Evolutionary conservation across 2,329 filamentous ascomycete genomes (phyloP).

Genomic region (Pochonia chlamydosporia): DNA sequence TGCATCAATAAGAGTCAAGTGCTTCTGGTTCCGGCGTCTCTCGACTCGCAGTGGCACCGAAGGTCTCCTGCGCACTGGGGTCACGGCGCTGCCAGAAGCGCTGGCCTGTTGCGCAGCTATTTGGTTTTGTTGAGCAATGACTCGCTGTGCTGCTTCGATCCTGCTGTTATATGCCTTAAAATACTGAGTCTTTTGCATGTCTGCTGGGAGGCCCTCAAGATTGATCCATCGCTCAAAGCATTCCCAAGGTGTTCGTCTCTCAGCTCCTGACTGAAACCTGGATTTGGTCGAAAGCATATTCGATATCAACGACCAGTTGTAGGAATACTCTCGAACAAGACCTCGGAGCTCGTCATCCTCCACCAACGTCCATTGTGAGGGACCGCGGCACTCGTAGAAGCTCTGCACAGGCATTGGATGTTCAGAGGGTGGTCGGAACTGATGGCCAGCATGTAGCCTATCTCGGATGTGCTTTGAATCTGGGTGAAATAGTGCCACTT

Average conservation of each 20-base stretch:
- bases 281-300: constrained; percentile 71
- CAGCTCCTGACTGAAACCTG: constrained; percentile 74
- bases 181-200: constrained; percentile 94
- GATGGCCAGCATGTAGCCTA: constrained; percentile 81
- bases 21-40: constrained; percentile 76
- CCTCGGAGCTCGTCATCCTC: constrained; percentile 87
- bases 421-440: constrained; percentile 89
- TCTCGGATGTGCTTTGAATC: constrained; percentile 88
- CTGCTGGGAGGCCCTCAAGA: constrained; percentile 81
- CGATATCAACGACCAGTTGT: constrained; percentile 96
- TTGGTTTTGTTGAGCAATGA: constrained; percentile 48
- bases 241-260: constrained; percentile 93
- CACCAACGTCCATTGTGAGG: constrained; percentile 84
- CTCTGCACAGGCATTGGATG: constrained; percentile 82
- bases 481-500: constrained; percentile 82
- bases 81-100: constrained; percentile 24
- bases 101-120: constrained; percentile 46
- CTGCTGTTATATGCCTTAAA: constrained; percentile 68
- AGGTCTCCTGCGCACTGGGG: constrained; percentile 54
- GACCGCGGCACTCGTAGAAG: constrained; percentile 82
- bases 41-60: constrained; percentile 83
- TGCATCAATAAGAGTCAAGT: constrained; percentile 83
- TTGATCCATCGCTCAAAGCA: constrained; percentile 97
- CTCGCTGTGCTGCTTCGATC: constrained; percentile 53
- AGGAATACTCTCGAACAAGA: constrained; percentile 86